A percentile compares a stretch with the other conserved stretches of the same genome.
phyloP scores from a whole-genome alignment of 202 grass and related monocot genomes.

The Sporobolus alterniflorus region DNA sequence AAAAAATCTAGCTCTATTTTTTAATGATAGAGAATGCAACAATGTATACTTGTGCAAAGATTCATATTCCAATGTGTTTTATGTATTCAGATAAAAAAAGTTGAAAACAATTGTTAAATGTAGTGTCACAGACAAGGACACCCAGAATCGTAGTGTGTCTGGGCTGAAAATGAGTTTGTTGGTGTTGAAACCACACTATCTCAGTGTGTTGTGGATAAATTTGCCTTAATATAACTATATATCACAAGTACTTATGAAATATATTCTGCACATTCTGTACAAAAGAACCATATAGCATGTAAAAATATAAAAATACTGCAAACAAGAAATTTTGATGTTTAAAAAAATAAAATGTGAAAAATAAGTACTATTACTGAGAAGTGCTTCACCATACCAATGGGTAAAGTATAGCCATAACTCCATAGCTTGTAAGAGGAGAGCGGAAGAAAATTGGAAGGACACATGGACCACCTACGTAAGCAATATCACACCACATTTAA shows the following conservation, averaged over 20 bases:
- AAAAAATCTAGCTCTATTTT: too few relatives aligned
- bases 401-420: constrained; percentile 92
- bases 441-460: constrained; percentile 91
- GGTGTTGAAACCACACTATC: too few relatives aligned
- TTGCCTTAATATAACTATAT: constrained; percentile 1
- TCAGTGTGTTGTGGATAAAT: too few relatives aligned
- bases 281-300: neutral
- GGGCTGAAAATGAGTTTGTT: too few relatives aligned
- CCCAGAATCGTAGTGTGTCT: too few relatives aligned
- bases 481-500: neutral
- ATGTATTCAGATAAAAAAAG: too few relatives aligned
- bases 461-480: constrained; percentile 73
- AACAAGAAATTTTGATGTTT: constrained; percentile 2
- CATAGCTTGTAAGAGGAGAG: constrained; percentile 85
- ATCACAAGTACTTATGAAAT: neutral
- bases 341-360: neutral
- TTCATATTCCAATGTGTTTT: too few relatives aligned
- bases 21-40: too few relatives aligned
- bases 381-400: constrained; percentile 69
- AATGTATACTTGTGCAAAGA: too few relatives aligned
- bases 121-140: too few relatives aligned
- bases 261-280: neutral
- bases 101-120: too few relatives aligned
- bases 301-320: constrained; percentile 6
- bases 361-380: neutral